Percentiles rank a stretch among this genome's conserved stretches.
phyloP scores from a whole-genome alignment of 2,329 filamentous ascomycete species.

The Apiospora kogelbergensis region DNA sequence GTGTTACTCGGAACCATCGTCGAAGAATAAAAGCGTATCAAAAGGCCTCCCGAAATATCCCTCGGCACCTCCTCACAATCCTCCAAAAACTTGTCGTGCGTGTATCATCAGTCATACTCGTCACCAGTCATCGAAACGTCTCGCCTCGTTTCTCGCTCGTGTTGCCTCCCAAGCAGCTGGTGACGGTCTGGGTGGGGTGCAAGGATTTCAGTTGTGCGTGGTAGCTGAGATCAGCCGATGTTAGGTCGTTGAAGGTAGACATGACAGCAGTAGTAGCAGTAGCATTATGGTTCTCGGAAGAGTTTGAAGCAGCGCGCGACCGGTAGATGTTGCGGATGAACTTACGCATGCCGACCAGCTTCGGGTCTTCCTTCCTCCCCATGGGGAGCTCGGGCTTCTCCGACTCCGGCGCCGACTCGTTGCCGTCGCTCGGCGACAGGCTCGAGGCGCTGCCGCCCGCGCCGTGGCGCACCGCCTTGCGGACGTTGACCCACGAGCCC shows the following conservation, averaged over 20 bases:
- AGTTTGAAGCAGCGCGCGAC: background rate
- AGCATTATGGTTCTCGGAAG: background rate
- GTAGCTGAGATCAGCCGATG: slow-evolving; percentile 1
- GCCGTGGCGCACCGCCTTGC: background rate
- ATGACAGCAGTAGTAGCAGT: background rate
- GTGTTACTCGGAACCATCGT: background rate
- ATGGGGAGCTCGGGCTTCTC: background rate
- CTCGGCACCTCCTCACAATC: background rate
- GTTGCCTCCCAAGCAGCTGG: background rate
- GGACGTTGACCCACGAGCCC: background rate
- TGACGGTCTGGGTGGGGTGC: background rate
- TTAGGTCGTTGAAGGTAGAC: slow-evolving; percentile 1
- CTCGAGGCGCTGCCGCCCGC: background rate
- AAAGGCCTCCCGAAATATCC: background rate
- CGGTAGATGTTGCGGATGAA: background rate
- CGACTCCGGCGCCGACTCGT: background rate
- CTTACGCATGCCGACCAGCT: background rate
- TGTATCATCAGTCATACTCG: background rate
- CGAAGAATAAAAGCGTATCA: background rate
- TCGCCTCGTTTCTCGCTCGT: background rate
- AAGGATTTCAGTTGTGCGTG: background rate
- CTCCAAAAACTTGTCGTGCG: background rate
- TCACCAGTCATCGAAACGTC: background rate
- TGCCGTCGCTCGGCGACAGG: background rate
- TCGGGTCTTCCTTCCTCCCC: background rate